Base-by-base conservation (phyloP, 768 basidiomycete genomes). In the Mycena floridula region DNA sequence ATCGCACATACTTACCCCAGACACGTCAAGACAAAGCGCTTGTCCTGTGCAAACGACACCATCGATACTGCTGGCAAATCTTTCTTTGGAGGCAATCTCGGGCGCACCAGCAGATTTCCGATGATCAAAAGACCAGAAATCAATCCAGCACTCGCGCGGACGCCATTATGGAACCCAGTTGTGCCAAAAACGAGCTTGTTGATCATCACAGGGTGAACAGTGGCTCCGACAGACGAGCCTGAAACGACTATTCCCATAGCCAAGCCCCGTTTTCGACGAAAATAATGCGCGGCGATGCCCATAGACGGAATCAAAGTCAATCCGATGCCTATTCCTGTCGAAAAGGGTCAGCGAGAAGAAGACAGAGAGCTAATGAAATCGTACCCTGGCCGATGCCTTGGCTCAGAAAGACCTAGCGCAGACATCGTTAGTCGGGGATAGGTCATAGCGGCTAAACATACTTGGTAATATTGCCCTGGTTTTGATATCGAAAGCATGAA, bases 131-230 rank as follows among this genome's bases (percentile, higher is more conserved):
- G 52, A 6, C 51, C 46, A 4, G 60, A 48, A 26, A 66, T 69
- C 40, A 72, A 48, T 3, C 51, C 56, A 12, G 65, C 66, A 43
- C 69, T 72, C 16, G 67, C 61, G 4, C 67, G 61, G 22, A 72
- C 65, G 4, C 63, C 64, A 13, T 63, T 63, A 35, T 65, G 61
- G 47, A 71, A 73, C 8, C 69, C 69, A n/a, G 68, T 40, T 0
- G 47, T 47, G 7, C 63, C 55, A 47, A 60, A 53, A 38, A 70
- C 64, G 4, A 69, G 58, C 35, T 69, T 67, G 52, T 83, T 82
- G 26, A 85, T 58, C 67, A 81, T 69, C 51, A 81, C 76, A 0
- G 78, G 77, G 44, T 79, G 77, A 3, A 81, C 43, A 20, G 76
- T 65, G 3, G 35, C 47, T 43, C 47, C 65, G 49, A 64, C 32